These are phyloP conservation scores for Nicotiana paniculata DNA, from an alignment of 257 asterid genomes.

Conservation along the genomic window DNA sequence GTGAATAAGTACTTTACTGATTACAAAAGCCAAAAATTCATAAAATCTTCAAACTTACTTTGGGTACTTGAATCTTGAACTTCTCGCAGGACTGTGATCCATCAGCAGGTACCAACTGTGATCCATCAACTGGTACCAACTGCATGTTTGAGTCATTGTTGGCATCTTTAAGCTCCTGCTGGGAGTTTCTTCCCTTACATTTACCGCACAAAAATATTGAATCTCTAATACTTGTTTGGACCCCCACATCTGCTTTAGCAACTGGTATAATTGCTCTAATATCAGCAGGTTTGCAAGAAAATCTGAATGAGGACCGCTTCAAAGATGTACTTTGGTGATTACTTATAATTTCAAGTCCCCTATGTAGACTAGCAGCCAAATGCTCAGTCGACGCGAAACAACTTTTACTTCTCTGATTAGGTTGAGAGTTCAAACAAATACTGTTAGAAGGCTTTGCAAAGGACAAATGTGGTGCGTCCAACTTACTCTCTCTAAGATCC, in stretches of 20 bases:
- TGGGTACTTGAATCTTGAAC: slow-evolving; percentile 65
- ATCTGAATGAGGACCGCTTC: slow-evolving; percentile 72
- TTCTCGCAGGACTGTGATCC: slow-evolving; percentile 44
- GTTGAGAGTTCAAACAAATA: slow-evolving; percentile 33
- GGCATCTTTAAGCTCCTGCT: slow-evolving; percentile 28
- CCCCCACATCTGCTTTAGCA: slow-evolving; percentile 74
- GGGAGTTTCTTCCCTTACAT: slow-evolving; percentile 47
- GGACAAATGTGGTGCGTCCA: slow-evolving; percentile 34
- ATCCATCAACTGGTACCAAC: slow-evolving; percentile 60
- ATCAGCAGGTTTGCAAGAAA: slow-evolving; percentile 61
- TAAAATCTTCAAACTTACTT: slow-evolving; percentile 40
- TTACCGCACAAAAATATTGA: slow-evolving; percentile 44
- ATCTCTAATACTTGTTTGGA: slow-evolving; percentile 53
- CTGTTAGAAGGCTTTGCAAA: slow-evolving; percentile 48
- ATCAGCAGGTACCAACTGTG: slow-evolving; percentile 67
- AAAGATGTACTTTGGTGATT: slow-evolving; percentile 61
- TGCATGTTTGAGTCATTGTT: slow-evolving; percentile 62
- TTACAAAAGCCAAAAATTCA: not conserved
- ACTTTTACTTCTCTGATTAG: slow-evolving; percentile 37
- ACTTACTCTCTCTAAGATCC: slow-evolving; percentile 25
- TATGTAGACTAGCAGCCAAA: slow-evolving; percentile 78
- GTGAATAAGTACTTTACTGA: not conserved
- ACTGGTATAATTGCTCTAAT: slow-evolving; percentile 42
- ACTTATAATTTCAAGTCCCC: slow-evolving; percentile 76
- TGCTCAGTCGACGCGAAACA: slow-evolving; percentile 61